Percentiles rank a stretch among this genome's conserved stretches.
phyloP scores from a whole-genome alignment of 2,329 filamentous ascomycete genomes.

The Conoideocrella luteorostrata region DNA sequence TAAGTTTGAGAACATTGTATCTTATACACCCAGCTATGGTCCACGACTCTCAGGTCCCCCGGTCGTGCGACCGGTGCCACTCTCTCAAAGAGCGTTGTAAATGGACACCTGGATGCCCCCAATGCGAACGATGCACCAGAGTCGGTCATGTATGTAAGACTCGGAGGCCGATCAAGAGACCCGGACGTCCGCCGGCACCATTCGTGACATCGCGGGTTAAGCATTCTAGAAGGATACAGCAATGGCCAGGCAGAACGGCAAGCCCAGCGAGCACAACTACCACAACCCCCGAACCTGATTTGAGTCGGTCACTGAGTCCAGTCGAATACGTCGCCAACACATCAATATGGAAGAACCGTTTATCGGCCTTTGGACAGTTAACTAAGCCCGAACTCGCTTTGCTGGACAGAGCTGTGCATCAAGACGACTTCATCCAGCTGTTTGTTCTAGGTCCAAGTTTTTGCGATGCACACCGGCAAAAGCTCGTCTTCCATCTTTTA shows the following conservation, averaged over 20 bases:
- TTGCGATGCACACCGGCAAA: constrained; percentile 11
- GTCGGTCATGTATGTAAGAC: constrained; percentile 14
- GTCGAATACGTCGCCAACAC: neutral
- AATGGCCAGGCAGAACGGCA: neutral
- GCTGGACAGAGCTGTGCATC: constrained; percentile 11
- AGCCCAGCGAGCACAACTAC: neutral
- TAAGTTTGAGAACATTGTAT: too few relatives aligned
- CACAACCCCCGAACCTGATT: too few relatives aligned
- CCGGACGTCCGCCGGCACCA: constrained; percentile 12
- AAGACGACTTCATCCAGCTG: constrained; percentile 11
- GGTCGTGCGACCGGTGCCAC: constrained; percentile 20
- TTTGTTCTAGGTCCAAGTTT: constrained; percentile 18
- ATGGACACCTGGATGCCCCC: constrained; percentile 6
- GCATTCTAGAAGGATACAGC: neutral
- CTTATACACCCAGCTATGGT: constrained; percentile 1
- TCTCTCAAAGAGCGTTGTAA: constrained; percentile 19
- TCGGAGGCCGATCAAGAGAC: constrained; percentile 9
- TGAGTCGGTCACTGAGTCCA: too few relatives aligned
- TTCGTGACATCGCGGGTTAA: neutral
- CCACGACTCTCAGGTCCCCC: constrained; percentile 5
- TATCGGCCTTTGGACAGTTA: neutral
- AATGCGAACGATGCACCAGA: constrained; percentile 17
- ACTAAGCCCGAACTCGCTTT: constrained; percentile 3
- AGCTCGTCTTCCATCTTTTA: constrained; percentile 12
- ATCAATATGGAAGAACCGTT: neutral